Evolutionary conservation across 441 rosid species (phyloP), one percentile per base, ranked within the genome.

Genomic region (Pelargonium fulgidum): DNA sequence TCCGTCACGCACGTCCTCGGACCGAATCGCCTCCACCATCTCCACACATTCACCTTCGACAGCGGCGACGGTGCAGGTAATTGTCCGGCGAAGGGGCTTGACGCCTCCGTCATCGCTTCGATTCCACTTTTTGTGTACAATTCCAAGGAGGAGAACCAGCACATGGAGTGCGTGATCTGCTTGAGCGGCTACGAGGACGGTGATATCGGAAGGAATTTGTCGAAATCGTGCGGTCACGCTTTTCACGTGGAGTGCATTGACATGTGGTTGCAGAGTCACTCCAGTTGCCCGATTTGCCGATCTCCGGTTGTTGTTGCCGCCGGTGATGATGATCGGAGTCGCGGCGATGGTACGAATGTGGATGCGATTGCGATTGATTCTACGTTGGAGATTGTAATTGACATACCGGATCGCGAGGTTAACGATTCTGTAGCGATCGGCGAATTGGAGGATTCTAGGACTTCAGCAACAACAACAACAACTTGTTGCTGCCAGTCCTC

Each of bases 171-270:
- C 67, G 92, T 82, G 29, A 79, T 91, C 65, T 89, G 97, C 81
- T 74, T 91, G 9, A 83, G 84, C 36, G 59, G 70, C 10, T 89
- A 87, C 67, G 93, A 89, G 81, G 93, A 71, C 0, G 75, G 79
- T 50, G 97, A 91, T 4, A 69, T 78, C 3, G 90, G 96, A 7
- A 81, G 90, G 75, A 79, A 73, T 29, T 65, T 91, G 58, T 76
- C 76, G 16, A 86, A 76, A 9, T 44, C 48, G 2, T 91, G 97
- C 59, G 85, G 87, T 6, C 97, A 91, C 72, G 75, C 73, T 36
- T 89, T 91, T 70, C 97, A 89, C 52, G 81, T 85, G 8, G 87
- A 89, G 67, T 91, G 96, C 67, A 86, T 91, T 45, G 97, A 87
- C 20, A 91, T 81, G 87, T 91, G 97, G 97, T 68, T 91, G 70